Percentiles rank a stretch among this genome's conserved stretches.
Conservation (phyloP, 176 grass and related monocot species). For the Bothriochloa decipiens region DNA sequence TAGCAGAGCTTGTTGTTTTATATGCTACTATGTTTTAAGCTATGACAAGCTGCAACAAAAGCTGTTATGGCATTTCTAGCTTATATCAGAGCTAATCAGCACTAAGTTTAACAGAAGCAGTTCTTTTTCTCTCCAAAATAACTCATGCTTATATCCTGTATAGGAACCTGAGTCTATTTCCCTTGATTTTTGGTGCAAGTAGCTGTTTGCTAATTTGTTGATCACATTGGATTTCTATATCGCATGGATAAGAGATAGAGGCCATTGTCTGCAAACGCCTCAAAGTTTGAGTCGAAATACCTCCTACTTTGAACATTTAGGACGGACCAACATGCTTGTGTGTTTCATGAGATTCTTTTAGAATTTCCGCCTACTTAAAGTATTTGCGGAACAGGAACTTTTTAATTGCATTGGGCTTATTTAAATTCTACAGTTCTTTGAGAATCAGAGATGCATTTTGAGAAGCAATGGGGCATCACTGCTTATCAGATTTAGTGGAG, state of each 20-base stretch:
- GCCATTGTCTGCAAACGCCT: neutral
- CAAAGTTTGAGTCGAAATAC: neutral
- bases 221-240: neutral
- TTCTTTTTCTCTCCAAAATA: neutral
- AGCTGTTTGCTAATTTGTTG: conserved; percentile 20
- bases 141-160: neutral
- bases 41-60: conserved; percentile 18
- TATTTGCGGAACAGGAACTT: neutral
- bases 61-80: neutral
- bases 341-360: neutral
- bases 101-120: neutral
- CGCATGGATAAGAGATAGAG: neutral
- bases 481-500: neutral
- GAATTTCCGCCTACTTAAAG: neutral
- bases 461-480: neutral
- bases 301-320: neutral
- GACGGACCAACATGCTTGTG: neutral
- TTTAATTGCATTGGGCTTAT: neutral
- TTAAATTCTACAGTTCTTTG: conserved; percentile 1
- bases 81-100: neutral
- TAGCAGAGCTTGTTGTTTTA: neutral
- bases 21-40: neutral
- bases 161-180: neutral
- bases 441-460: neutral
- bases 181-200: neutral